Percentiles rank a stretch among this genome's conserved stretches.
Evolutionary conservation across 2,329 filamentous ascomycete genomes (phyloP).

Genomic region (Knufia fluminis): DNA sequence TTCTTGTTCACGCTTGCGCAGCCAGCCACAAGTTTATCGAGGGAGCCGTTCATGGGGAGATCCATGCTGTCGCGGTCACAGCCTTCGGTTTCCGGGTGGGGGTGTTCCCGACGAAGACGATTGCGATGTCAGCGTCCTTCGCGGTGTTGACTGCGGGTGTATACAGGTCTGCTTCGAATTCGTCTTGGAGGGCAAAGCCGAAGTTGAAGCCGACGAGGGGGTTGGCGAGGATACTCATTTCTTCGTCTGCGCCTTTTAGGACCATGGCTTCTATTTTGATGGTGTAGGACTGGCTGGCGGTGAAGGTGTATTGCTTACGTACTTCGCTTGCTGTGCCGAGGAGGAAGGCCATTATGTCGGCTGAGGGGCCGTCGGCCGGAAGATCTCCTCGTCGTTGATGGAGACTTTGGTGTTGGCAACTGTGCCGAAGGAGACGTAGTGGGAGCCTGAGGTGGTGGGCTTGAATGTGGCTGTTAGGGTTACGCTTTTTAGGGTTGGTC

Average conservation of each 20-base stretch:
- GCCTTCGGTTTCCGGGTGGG: constrained; percentile 29
- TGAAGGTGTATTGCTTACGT: neutral
- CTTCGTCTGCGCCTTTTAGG: neutral
- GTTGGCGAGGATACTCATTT: neutral
- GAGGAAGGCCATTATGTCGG: neutral
- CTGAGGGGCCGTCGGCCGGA: neutral
- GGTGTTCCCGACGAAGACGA: constrained; percentile 23
- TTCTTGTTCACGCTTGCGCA: constrained; percentile 54
- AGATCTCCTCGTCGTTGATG: neutral
- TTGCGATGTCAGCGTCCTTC: constrained; percentile 17
- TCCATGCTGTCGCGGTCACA: constrained; percentile 3
- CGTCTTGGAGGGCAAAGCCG: neutral
- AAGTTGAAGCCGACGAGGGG: neutral
- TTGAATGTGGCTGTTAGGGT: neutral
- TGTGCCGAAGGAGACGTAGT: neutral
- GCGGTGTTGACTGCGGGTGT: constrained; percentile 12
- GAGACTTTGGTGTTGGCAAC: neutral
- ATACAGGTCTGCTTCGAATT: constrained; percentile 26
- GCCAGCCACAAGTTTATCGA: constrained; percentile 46
- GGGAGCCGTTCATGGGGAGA: constrained; percentile 1
- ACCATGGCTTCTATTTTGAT: neutral
- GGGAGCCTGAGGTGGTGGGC: constrained; percentile 24
- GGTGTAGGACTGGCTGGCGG: neutral
- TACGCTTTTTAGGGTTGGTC: constrained; percentile 29
- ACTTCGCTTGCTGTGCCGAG: constrained; percentile 2